Base-by-base conservation (phyloP, 2,329 filamentous ascomycete species). In the Penicillium rolfsii region DNA sequence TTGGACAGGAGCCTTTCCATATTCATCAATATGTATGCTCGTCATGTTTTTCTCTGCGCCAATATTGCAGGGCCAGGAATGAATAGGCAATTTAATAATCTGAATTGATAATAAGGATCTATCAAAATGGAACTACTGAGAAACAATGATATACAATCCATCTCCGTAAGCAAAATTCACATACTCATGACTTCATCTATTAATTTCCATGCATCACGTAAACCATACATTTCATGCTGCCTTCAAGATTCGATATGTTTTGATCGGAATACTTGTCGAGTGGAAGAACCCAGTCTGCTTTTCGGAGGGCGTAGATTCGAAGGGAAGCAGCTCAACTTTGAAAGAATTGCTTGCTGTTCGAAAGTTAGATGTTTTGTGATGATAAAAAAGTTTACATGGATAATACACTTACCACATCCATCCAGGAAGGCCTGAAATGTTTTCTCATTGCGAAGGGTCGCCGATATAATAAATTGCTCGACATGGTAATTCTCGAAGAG, bases 381-480 rank as follows among this genome's bases (percentile, higher is more conserved):
- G 28, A 26, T 19, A 2, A 36, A 14, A 4, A 2, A 26, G 11
- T 40, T 14, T 1, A 22, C 16, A 1, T 22, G 19, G 19, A 22
- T 11, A n/a, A 5, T 33, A 6, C 69, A 70, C 85, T 71, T 76
- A 89, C 87, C 75, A 73, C 86, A 89, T 58, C 82, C 82, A 59
- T 81, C 75, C 65, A 82, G 71, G 69, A 89, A 89, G 28, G 80
- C 76, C 66, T 83, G 79, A 72, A 88, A 88, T 0, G 87, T 89
- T 55, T 86, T 77, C 58, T 82, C 78, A 61, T 89, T 89, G 58
- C 87, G 83, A 57, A 89, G 80, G 0, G 86, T 86, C 14, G 85
- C 83, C 3, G 86, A 82, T 63, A 89, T 84, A 58, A 89, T 74
- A 49, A 87, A 83, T 48, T 82, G 70, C 50, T 85, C 72, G 33